A percentile compares a stretch with the other conserved stretches of the same genome.
Conservation (phyloP, 768 basidiomycete species). For the Tricholoma matsutake region DNA sequence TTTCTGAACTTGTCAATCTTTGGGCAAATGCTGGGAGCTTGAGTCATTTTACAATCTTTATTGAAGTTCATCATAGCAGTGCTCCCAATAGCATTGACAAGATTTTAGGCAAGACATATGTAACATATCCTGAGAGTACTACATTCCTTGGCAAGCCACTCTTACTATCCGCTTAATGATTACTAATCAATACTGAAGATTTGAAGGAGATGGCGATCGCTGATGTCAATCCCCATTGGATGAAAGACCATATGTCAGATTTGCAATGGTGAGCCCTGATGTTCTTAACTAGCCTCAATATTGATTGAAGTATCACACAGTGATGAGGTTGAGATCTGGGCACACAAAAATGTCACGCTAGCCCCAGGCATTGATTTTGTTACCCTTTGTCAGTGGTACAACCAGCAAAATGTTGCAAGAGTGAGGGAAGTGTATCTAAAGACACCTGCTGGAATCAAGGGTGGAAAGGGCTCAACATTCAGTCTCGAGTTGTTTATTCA, state of each 20-base stretch:
- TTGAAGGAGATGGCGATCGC: background rate
- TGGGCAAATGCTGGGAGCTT: background rate
- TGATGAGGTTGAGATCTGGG: background rate
- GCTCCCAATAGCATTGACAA: background rate
- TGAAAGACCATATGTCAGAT: background rate
- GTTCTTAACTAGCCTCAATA: background rate
- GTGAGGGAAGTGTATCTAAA: background rate
- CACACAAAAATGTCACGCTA: background rate
- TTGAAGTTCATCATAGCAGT: background rate
- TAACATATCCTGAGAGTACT: background rate
- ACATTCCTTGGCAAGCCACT: background rate
- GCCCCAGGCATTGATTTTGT: background rate
- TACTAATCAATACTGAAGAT: background rate
- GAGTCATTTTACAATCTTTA: background rate
- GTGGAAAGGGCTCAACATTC: conserved; percentile 1
- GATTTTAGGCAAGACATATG: background rate
- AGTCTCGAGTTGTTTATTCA: background rate
- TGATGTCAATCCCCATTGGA: background rate
- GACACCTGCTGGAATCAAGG: conserved; percentile 1
- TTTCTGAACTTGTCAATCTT: no score
- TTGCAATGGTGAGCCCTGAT: background rate
- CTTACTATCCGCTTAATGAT: background rate
- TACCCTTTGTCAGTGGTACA: background rate
- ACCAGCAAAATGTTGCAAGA: background rate
- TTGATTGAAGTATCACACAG: background rate